Evolutionary conservation across 139 green algal genomes (phyloP), one percentile per base, ranked within the genome.

Genomic region (Yamagishiella unicocca): DNA sequence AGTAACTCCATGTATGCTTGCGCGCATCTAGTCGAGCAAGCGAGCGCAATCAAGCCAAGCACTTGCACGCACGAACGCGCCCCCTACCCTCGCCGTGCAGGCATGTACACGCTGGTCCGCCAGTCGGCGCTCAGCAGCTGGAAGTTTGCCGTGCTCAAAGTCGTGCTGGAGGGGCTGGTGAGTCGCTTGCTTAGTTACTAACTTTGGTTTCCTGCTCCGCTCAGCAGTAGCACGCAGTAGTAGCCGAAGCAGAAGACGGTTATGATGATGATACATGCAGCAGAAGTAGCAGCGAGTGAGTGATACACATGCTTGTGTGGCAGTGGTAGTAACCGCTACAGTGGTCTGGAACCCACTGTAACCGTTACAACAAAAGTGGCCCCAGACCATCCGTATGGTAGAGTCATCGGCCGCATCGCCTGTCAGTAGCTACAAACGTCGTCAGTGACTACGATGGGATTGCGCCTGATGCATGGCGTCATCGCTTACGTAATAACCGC

Each of bases 91-190:
- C 31, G n/a, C n/a, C n/a, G n/a, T 46, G 9, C 79, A 66, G 55
- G 81, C 66, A 87, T 87, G 81, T 87, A 87, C 81, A 87, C 81
- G 9, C 35, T 87, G 33, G 66, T 68, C 3, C 64, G 66, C 21
- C 81, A 87, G 31, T 42, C 43, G 2, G 81, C 66, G 0, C 45
- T 87, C 33, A 58, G 24, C 45, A 38, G 64, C 22, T 87, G 81
- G 81, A 78, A 87, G 66, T 78, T 87, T 22, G 45, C 81, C 1
- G 31, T 79, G 7, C 33, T 87, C 31, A 87, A 87, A 35, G 54
- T 87, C 4, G 4, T 87, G 6, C 81, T 87, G 14, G 81, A 87
- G 33, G 64, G 64, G 0, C 31, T 87, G 64, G 66, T 87, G 43
- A 40, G 66, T 85, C 2, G 14, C n/a, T 21, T 10, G 8, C 14